A percentile compares a stretch with the other conserved stretches of the same genome.
Conservation (phyloP, 2,329 filamentous ascomycete genomes). For the Aspergillus fijiensis region DNA sequence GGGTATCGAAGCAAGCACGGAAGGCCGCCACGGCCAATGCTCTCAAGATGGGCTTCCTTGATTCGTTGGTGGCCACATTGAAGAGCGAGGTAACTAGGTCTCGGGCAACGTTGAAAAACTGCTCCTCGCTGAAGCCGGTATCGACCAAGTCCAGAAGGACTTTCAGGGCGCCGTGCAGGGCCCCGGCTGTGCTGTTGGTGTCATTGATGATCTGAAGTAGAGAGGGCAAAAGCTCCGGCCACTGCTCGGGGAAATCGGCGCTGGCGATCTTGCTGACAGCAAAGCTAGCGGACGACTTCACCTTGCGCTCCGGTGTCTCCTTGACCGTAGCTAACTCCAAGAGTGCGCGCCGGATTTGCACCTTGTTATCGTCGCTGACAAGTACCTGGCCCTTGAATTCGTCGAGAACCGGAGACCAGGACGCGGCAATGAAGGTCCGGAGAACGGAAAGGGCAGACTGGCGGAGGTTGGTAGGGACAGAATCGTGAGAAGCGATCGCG, state of each 20-base stretch:
- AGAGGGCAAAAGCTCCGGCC: conserved; percentile 83
- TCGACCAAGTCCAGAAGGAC: conserved; percentile 89
- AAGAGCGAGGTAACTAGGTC: conserved; percentile 83
- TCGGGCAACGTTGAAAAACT: conserved; percentile 87
- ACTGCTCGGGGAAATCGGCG: conserved; percentile 89
- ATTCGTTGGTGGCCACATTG: conserved; percentile 73
- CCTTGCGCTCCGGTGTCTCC: conserved; percentile 73
- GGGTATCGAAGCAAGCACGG: conserved; percentile 84
- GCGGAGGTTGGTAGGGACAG: conserved; percentile 71
- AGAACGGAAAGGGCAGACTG: conserved; percentile 79
- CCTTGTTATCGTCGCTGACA: conserved; percentile 71
- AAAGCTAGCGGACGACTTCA: conserved; percentile 84
- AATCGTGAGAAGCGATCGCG: conserved; percentile 74
- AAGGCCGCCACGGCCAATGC: conserved; percentile 89
- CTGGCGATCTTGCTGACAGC: conserved; percentile 92
- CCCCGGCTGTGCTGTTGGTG: conserved; percentile 69
- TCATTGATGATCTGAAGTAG: conserved; percentile 70
- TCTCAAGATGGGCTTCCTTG: conserved; percentile 71
- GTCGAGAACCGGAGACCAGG: conserved; percentile 77
- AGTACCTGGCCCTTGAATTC: conserved; percentile 67
- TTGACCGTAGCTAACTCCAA: conserved; percentile 73
- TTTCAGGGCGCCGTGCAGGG: conserved; percentile 84
- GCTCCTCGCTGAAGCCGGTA: conserved; percentile 87
- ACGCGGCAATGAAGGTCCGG: conserved; percentile 77
- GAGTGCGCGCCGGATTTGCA: conserved; percentile 68